A percentile compares a stretch with the other conserved stretches of the same genome.
Evolutionary conservation across 1,139 yeast genomes (phyloP).

Genomic region (Debaryomycetaceae sp.): DNA sequence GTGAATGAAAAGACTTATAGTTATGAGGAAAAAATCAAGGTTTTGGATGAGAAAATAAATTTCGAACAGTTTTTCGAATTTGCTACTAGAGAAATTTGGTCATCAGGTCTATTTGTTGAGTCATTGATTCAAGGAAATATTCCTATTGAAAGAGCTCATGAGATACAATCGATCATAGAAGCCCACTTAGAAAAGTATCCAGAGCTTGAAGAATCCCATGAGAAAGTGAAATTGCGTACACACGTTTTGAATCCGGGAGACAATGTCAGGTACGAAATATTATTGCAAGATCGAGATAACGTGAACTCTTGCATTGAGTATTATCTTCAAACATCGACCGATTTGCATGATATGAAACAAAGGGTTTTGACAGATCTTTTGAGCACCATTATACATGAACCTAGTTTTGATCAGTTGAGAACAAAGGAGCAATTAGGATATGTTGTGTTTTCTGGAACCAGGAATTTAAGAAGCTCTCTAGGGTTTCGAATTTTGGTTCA

Average conservation of each 20-base stretch:
- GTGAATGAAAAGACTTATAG: conserved; percentile 71
- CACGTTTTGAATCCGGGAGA: conserved; percentile 43
- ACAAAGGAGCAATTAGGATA: conserved; percentile 87
- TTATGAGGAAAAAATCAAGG: conserved; percentile 56
- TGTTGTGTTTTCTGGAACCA: conserved; percentile 78
- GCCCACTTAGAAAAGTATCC: conserved; percentile 18
- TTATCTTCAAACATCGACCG: conserved; percentile 62
- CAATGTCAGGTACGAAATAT: conserved; percentile 47
- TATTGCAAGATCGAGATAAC: conserved; percentile 63
- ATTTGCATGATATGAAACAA: conserved; percentile 24
- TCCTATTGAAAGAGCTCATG: conserved; percentile 48
- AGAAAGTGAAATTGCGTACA: conserved; percentile 23
- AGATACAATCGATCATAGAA: conserved; percentile 19
- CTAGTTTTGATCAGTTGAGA: conserved; percentile 83
- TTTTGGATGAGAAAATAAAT: conserved; percentile 38
- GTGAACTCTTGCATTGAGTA: conserved; percentile 84
- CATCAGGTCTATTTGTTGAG: conserved; percentile 57
- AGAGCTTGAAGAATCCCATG: conserved; percentile 35
- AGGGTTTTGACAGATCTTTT: conserved; percentile 60
- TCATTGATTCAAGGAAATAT: conserved; percentile 79
- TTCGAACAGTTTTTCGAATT: conserved; percentile 49
- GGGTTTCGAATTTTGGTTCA: conserved; percentile 82
- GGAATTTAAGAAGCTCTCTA: conserved; percentile 66
- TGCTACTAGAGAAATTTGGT: conserved; percentile 38
- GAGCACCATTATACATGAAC: conserved; percentile 74